A percentile compares a stretch with the other conserved stretches of the same genome.
Evolutionary conservation across 148 eudicot genomes (phyloP).

Genomic region (Chenopodium formosanum): DNA sequence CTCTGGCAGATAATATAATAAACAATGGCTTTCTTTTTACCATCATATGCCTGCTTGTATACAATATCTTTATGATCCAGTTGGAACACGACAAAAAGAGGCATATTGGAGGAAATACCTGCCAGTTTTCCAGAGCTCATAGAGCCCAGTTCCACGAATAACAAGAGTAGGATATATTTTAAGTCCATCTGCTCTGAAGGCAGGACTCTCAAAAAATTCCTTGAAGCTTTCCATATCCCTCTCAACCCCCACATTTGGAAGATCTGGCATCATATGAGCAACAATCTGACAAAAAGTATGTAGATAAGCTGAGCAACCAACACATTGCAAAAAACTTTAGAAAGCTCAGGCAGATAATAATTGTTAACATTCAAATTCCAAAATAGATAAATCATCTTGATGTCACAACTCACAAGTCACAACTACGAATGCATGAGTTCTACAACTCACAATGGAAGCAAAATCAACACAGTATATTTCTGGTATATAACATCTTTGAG

Average conservation of each 20-base stretch:
- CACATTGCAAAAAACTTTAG: neutral
- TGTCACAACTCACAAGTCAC: neutral
- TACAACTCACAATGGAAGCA: neutral
- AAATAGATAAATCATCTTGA: neutral
- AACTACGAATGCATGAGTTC: neutral
- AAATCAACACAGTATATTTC: neutral
- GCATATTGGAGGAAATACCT: conserved; percentile 44
- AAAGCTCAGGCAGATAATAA: neutral
- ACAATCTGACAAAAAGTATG: conserved; percentile 63
- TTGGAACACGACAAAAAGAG: neutral
- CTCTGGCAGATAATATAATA: neutral
- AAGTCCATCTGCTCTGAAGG: conserved; percentile 93
- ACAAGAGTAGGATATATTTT: conserved; percentile 99
- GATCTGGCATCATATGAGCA: conserved; percentile 99
- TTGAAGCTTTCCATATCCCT: conserved; percentile 96
- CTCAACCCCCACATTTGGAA: conserved; percentile 98
- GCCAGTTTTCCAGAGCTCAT: conserved; percentile 99
- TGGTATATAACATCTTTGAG: neutral
- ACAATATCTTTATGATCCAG: neutral
- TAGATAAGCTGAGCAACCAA: neutral
- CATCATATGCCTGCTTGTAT: neutral
- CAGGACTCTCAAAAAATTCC: conserved; percentile 97
- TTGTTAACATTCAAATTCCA: neutral
- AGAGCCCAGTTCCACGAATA: conserved; percentile 99
- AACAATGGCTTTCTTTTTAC: neutral